phyloP scores from a whole-genome alignment of 2,329 filamentous ascomycete species.

The Xylaria sp. region DNA sequence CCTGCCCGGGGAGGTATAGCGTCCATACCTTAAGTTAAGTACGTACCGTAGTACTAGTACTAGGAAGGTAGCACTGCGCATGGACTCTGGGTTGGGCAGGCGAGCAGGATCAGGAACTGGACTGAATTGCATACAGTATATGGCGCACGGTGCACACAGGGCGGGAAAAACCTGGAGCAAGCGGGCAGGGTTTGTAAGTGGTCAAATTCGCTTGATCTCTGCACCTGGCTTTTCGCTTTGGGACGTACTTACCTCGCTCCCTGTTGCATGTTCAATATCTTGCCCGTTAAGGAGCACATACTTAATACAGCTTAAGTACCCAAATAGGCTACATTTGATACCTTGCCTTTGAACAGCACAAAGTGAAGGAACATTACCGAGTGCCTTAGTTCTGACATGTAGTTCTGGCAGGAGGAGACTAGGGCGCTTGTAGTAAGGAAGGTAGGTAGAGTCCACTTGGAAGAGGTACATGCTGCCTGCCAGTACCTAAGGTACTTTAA shows the following conservation, averaged over 20 bases:
- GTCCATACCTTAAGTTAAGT: not conserved
- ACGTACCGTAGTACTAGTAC: not conserved
- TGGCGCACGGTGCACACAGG: not conserved
- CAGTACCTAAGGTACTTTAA: not conserved
- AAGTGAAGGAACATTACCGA: not conserved
- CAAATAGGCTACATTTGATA: too few species aligned
- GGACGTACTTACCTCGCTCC: not conserved
- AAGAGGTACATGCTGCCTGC: not conserved
- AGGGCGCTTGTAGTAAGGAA: not conserved
- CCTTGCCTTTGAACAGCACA: not conserved
- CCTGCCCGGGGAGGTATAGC: not conserved
- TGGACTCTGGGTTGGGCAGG: slow-evolving; percentile 3
- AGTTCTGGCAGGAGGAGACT: not conserved
- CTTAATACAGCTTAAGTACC: too few species aligned
- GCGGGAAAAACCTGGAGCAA: slow-evolving; percentile 32
- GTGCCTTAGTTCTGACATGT: too few species aligned
- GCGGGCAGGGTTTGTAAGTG: slow-evolving; percentile 8
- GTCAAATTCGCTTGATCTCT: not conserved
- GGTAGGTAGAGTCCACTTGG: not conserved
- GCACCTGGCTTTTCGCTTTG: not conserved
- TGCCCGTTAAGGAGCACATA: not conserved
- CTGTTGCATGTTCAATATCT: not conserved
- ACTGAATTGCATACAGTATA: not conserved
- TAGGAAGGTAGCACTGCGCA: not conserved
- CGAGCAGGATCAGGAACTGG: not conserved